A percentile compares a stretch with the other conserved stretches of the same genome.
Evolutionary conservation across 2,329 filamentous ascomycete genomes (phyloP).

Genomic region (Microsporum canis): DNA sequence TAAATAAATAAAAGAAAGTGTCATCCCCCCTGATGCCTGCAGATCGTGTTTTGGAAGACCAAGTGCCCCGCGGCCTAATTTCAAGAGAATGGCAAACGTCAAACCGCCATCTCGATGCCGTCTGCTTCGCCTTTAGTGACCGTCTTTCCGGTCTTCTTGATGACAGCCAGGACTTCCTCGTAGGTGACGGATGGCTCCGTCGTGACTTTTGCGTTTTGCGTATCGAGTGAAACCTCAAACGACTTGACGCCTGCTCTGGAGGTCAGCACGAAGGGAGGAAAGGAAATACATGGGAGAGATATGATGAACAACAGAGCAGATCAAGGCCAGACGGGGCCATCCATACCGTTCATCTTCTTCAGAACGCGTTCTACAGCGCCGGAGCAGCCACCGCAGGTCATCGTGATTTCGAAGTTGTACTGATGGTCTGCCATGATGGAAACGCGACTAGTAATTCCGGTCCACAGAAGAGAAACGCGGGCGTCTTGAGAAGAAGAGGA

Average conservation of each 20-base stretch:
- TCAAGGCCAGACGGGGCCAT: background rate
- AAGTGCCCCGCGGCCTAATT: background rate
- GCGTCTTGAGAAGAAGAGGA: background rate
- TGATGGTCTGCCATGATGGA: constrained; percentile 63
- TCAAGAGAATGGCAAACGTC: background rate
- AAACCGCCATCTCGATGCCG: constrained; percentile 18
- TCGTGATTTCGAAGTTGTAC: constrained; percentile 90
- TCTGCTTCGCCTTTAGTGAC: constrained; percentile 54
- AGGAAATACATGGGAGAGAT: background rate
- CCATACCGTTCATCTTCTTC: constrained; percentile 73
- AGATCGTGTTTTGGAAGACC: background rate
- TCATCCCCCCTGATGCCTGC: background rate
- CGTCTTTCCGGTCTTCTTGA: constrained; percentile 91
- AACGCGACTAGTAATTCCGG: background rate
- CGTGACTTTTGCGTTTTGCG: constrained; percentile 67
- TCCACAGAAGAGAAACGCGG: too few species aligned
- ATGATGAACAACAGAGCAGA: background rate
- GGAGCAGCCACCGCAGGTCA: constrained; percentile 94
- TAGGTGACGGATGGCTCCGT: constrained; percentile 60
- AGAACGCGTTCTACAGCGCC: constrained; percentile 85
- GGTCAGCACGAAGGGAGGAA: background rate
- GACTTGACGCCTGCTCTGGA: constrained; percentile 60
- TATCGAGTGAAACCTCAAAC: constrained; percentile 78
- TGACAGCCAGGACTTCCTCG: constrained; percentile 71
- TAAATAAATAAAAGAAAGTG: background rate